Base-by-base conservation (phyloP, 2,329 filamentous ascomycete species). In the Trichoderma koningii region DNA sequence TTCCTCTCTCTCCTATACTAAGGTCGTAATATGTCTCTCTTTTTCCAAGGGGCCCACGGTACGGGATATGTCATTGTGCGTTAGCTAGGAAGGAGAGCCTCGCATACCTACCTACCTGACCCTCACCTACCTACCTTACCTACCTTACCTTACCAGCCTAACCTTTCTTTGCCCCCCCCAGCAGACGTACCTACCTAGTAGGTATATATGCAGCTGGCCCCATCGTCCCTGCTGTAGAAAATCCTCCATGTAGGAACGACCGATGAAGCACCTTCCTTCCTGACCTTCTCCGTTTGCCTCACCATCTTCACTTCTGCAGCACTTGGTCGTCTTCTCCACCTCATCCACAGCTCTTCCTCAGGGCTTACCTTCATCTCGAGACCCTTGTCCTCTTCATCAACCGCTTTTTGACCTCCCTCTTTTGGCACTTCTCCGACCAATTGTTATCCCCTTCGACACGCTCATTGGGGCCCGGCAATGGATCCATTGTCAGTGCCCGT, bases 221-320 rank as follows among this genome's bases (percentile, higher is more conserved):
- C 62, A 59, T 63, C 42, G 53, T 52, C 62, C 62, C 53, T 57
- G 53, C 55, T 64, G 62, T 59, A 59, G 53, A 64, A 56, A 64
- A 44, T 23, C 61, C 52, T 38, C 19, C 28, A 21, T 56, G 30
- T 64, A 30, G 34, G 34, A 38, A 12, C 34, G 12, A 38, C 34
- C 34, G 10, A 38, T 21, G 30, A 64, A 38, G 50, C 60, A 51
- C 38, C 48, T 62, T 34, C 59, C 42, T 53, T 53, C 52, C 38
- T 45, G 38, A 26, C 55, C 5, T n/a, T 48, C n/a, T 48, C 3
- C 55, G 21, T 14, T 28, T 38, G n/a, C 26, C 30, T 41, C n/a
- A 12, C 14, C 19, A 23, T 42, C 52, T 55, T 44, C 52, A 42
- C 17, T 15, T 44, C 38, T 17, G 12, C 21, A 19, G 9, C 45